Percentiles rank a stretch among this genome's conserved stretches.
These are phyloP conservation scores for Blastocystis sp. DNA, from an alignment of 352 stramenopile species.

Conservation along the genomic window DNA sequence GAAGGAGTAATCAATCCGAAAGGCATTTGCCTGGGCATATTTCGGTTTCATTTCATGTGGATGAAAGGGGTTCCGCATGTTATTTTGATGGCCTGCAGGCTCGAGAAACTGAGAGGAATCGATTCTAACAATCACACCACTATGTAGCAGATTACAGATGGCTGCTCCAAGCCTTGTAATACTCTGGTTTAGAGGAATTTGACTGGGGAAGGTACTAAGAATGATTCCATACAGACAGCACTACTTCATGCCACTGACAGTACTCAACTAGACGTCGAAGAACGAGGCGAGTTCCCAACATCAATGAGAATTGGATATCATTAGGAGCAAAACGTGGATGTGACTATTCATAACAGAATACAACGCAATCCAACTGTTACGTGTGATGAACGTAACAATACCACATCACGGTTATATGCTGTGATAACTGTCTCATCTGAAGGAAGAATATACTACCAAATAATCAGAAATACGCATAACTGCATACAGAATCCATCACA, in stretches of 20 bases:
- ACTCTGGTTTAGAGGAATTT: background rate
- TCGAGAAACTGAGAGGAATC: constrained; percentile 11
- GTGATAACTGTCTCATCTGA: constrained; percentile 23
- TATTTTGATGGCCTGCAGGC: constrained; percentile 16
- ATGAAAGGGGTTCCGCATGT: background rate
- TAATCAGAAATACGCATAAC: background rate
- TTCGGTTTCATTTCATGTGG: background rate
- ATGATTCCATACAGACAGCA: background rate
- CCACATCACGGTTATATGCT: constrained; percentile 25
- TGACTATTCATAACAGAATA: background rate
- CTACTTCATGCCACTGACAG: constrained; percentile 48
- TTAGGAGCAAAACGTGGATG: background rate
- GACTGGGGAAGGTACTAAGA: constrained; percentile 12
- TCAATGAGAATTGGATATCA: background rate
- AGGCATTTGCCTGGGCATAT: background rate
- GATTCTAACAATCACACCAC: background rate
- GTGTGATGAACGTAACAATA: background rate
- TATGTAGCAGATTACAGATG: background rate
- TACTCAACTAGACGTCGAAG: constrained; percentile 33
- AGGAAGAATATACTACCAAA: constrained; percentile 27
- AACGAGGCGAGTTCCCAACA: constrained; percentile 20
- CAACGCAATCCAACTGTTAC: background rate
- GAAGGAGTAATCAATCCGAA: constrained; percentile 30
- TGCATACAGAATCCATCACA: constrained; percentile 10
- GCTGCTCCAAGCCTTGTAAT: constrained; percentile 37